Conservation (phyloP, 257 asterid genomes). For the Nicotiana tomentosiformis region DNA sequence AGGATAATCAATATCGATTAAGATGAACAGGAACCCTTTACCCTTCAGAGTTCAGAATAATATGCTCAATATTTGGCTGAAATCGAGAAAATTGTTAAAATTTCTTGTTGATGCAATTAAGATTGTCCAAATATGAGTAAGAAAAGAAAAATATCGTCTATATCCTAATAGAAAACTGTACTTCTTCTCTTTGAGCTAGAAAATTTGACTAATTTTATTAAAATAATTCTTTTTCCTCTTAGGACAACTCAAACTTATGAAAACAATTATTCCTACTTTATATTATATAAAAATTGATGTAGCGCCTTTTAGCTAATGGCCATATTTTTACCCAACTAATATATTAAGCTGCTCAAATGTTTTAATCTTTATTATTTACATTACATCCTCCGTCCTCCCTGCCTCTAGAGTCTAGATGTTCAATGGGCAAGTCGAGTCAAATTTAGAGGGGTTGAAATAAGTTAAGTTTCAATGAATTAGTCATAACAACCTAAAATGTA, state of each 20-base stretch:
- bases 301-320: too few species aligned
- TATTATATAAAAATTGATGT: too few species aligned
- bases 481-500: too few species aligned
- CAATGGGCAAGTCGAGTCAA: too few species aligned
- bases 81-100: background rate
- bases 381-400: too few species aligned
- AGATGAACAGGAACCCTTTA: background rate
- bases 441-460: too few species aligned
- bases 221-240: background rate
- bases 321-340: too few species aligned
- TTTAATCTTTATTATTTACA: too few species aligned
- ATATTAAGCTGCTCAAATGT: too few species aligned
- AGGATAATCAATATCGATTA: background rate
- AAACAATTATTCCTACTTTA: too few species aligned
- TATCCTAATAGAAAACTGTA: background rate
- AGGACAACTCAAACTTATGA: background rate
- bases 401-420: too few species aligned
- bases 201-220: background rate
- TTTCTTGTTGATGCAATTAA: background rate
- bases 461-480: too few species aligned
- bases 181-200: background rate
- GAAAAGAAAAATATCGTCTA: background rate
- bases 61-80: background rate
- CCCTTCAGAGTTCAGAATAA: background rate
- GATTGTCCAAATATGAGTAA: background rate